These are phyloP conservation scores for Aureobasidium sp. DNA, from an alignment of 2,329 filamentous ascomycete genomes.

Conservation along the genomic window DNA sequence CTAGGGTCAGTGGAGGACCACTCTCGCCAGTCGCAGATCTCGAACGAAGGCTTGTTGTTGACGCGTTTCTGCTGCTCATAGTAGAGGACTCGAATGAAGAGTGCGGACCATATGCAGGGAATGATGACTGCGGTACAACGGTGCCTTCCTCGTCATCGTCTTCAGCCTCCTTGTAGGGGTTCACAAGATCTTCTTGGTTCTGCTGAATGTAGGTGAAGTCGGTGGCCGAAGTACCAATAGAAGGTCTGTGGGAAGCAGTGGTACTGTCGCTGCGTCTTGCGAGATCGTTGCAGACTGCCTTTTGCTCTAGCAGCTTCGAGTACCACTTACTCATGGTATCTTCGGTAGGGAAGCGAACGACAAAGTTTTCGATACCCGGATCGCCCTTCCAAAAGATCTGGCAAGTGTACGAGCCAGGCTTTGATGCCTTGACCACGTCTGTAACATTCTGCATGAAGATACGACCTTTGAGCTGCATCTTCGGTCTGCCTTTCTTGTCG, in stretches of 20 bases:
- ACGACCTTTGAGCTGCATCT: slow-evolving; percentile 84
- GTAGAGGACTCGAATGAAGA: slow-evolving; percentile 40
- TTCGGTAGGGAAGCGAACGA: slow-evolving; percentile 88
- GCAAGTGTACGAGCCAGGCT: slow-evolving; percentile 85
- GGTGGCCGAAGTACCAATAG: slow-evolving; percentile 49
- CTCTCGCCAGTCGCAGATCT: slow-evolving; percentile 71
- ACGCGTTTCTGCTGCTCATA: slow-evolving; percentile 57
- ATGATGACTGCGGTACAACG: slow-evolving; percentile 21
- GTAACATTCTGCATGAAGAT: slow-evolving; percentile 99
- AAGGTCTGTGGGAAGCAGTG: slow-evolving; percentile 29
- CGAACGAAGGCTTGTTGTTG: slow-evolving; percentile 66
- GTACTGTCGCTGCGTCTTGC: slow-evolving; percentile 7
- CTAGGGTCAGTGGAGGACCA: slow-evolving; percentile 39
- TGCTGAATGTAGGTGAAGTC: slow-evolving; percentile 76
- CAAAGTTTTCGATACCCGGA: slow-evolving; percentile 89
- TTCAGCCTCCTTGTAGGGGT: slow-evolving; percentile 65
- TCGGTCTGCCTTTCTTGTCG: slow-evolving; percentile 66
- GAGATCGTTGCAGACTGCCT: slow-evolving; percentile 14
- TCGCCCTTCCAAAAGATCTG: slow-evolving; percentile 99
- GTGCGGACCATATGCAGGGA: slow-evolving; percentile 27
- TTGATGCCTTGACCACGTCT: slow-evolving; percentile 79
- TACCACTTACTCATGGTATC: slow-evolving; percentile 87
- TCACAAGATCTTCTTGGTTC: slow-evolving; percentile 62
- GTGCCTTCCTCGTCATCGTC: slow-evolving; percentile 40
- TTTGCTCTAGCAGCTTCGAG: slow-evolving; percentile 17